Percentiles rank a stretch among this genome's conserved stretches.
Evolutionary conservation across 495 filamentous ascomycete genomes (phyloP).

Genomic region (Xylaria sp.): DNA sequence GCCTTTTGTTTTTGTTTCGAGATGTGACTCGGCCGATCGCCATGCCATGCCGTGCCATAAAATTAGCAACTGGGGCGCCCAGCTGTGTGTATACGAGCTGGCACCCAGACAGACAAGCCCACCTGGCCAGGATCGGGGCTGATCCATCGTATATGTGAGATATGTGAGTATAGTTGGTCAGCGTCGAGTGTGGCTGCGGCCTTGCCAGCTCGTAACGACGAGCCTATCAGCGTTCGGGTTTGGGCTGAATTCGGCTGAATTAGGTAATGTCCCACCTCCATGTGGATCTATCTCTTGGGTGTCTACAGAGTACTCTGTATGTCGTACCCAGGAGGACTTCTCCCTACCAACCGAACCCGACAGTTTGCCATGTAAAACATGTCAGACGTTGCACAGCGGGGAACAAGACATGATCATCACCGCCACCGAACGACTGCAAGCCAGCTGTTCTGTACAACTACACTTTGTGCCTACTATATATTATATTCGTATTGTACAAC

Average conservation of each 20-base stretch:
- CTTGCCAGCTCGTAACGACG: neutral
- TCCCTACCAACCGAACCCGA: neutral
- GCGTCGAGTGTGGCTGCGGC: too few relatives aligned
- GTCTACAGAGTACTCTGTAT: neutral
- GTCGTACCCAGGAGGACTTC: neutral
- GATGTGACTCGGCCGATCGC: conserved; percentile 10
- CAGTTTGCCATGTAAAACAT: neutral
- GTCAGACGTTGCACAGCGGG: neutral
- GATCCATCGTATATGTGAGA: neutral
- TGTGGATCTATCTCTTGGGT: neutral
- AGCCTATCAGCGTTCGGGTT: conserved; percentile 14
- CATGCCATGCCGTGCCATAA: conserved; percentile 2
- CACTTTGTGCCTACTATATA: neutral
- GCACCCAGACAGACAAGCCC: neutral
- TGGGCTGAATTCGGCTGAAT: conserved; percentile 9
- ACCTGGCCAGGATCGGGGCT: neutral
- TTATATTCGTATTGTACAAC: conserved; percentile 5
- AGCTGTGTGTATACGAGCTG: conserved; percentile 1
- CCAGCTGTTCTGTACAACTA: neutral
- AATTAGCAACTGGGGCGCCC: conserved; percentile 24
- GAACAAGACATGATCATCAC: neutral
- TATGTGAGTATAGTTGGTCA: too few relatives aligned
- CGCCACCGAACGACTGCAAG: neutral
- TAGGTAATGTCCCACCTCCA: conserved; percentile 13
- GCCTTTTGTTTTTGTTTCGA: neutral